Evolutionary conservation across 2,329 filamentous ascomycete species (phyloP), one percentile per base, ranked within the genome.

Genomic region (Diplodia sapinea): DNA sequence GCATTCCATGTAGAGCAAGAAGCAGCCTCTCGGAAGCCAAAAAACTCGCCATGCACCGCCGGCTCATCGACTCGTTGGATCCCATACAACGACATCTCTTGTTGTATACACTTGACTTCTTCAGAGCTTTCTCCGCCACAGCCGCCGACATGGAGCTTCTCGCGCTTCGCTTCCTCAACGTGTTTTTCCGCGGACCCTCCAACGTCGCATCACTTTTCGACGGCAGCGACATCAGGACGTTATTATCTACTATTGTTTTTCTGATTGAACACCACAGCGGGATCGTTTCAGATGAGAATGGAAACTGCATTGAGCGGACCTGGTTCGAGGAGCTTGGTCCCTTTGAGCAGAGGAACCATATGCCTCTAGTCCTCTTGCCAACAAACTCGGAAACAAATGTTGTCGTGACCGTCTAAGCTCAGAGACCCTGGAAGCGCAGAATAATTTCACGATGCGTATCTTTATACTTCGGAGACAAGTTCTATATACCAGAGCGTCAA

Each of bases 151-250:
- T 26, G 23, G 49, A 51, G n/a, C 49, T 51, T 26, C 49, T 51
- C 49, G 49, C n/a, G 49, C n/a, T 51, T 26, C 49, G 49, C 8
- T 51, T 51, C 49, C 49, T 51, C 15, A 51, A 51, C 20, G 49
- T 26, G n/a, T 51, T 51, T 51, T 51, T 51, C 49, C 49, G 49
- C 12, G 49, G n/a, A 20, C 49, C 49, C 8, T 20, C n/a, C n/a
- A 51, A 23, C 20, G 5, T 51, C n/a, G 13, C 49, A 5, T 23
- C 23, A 7, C 49, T 51, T 11, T 51, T 51, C 20, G 49, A 51
- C n/a, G 9, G 49, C 1, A 51, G 23, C 49, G 49, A 51, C 13
- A 23, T 51, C 5, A 20, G 49, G n/a, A 51, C 49, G 7, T 11
- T 26, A 4, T 7, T 51, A n/a, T 23, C n/a, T 11, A 51, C 49